Evolutionary conservation across 495 filamentous ascomycete species (phyloP), one percentile per base, ranked within the genome.

Genomic region (Penicillium goetzii): DNA sequence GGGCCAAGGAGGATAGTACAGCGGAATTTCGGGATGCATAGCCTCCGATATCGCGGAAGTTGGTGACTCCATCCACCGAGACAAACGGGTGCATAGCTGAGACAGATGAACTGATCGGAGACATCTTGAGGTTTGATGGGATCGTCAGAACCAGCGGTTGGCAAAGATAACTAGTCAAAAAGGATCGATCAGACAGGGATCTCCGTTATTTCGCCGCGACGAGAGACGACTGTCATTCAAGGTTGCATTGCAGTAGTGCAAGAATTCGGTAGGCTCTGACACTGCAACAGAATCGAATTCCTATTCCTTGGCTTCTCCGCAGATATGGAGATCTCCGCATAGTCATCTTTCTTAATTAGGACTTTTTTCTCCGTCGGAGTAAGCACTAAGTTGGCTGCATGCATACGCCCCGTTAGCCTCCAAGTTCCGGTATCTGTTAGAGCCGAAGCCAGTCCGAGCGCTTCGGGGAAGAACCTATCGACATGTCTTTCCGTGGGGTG

Each of bases 1-100:
- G 11, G 43, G 10, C 2, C n/a, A 3, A 25, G 15, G 43, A 5
- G 23, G 43, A 36, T 14, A 36, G 12, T 14, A 2, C 34, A 19
- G 40, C 15, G 23, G 54, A 61, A 45, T n/a, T 68, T 6, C 33
- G 21, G 53, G 66, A 60, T n/a, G 80, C 74, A 65, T 85, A 84
- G 21, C 83, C 85, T 58, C 85, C 86, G 1, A 86, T 68, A 56
- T 88, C 85, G 52, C 88, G 80, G 65, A 90, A 81, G 67, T 90
- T 90, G 58, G 72, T 72, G 52, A 89, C 74, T 0, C 85, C 84
- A 0, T 77, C 74, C 32, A 86, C 72, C 23, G 17, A n/a, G 49
- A 61, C 33, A n/a, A 61, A 61, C 7, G 59, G 47, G 2, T 40
- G 26, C 49, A 45, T 40, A 15, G 32, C n/a, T 41, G 30, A 12